Evolutionary conservation across 768 basidiomycete species (phyloP).

Genomic region (Mycena polygramma): DNA sequence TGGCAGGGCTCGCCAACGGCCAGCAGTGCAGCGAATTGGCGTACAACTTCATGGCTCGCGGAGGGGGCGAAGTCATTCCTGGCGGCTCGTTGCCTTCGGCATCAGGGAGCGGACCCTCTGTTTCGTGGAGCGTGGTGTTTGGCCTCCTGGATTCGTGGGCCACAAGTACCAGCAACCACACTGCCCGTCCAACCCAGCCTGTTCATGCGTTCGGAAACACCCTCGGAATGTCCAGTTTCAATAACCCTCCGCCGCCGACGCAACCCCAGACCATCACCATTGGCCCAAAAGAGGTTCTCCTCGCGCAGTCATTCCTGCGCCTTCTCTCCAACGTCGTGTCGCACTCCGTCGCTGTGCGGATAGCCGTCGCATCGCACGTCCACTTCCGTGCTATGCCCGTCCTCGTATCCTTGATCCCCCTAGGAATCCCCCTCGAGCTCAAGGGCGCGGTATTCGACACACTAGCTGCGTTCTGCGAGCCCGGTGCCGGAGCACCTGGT

Average conservation of each 20-base stretch:
- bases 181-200: conserved; percentile 59
- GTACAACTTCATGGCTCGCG: conserved; percentile 89
- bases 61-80: conserved; percentile 77
- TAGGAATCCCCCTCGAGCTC: conserved; percentile 89
- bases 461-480: conserved; percentile 84
- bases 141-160: conserved; percentile 83
- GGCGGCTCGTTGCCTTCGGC: conserved; percentile 68
- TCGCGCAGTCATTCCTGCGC: conserved; percentile 85
- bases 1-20: conserved; percentile 85
- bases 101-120: conserved; percentile 64
- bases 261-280: conserved; percentile 64
- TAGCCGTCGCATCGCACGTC: conserved; percentile 80
- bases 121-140: conserved; percentile 87
- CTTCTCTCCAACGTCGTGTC: conserved; percentile 82
- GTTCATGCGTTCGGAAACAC: conserved; percentile 54
- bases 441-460: conserved; percentile 90
- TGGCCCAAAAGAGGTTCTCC: conserved; percentile 78
- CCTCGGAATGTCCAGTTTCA: conserved; percentile 35
- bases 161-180: conserved; percentile 41
- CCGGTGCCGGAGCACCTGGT: conserved; percentile 79
- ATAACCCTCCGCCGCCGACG: conserved; percentile 54
- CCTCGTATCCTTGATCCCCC: conserved; percentile 81
- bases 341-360: conserved; percentile 82
- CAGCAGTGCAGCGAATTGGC: conserved; percentile 88
- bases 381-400: conserved; percentile 88